phyloP scores from a whole-genome alignment of 192 early-diverging fungal species.

The Gigaspora rosea region DNA sequence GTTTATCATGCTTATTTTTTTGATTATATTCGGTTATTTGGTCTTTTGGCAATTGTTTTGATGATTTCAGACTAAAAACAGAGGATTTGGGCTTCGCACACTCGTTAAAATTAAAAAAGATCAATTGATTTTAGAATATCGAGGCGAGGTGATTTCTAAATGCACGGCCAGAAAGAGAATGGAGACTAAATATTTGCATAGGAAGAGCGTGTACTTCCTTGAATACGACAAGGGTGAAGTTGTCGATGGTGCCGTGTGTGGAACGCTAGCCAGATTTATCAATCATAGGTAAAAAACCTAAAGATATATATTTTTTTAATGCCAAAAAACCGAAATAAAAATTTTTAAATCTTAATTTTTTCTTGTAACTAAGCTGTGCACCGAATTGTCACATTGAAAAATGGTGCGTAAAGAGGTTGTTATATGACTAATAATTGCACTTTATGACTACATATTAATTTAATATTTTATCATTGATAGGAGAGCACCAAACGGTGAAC shows the following conservation, averaged over 20 bases:
- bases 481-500: constrained; percentile 69
- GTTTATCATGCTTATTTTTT: background rate
- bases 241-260: constrained; percentile 76
- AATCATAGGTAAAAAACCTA: constrained; percentile 62
- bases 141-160: constrained; percentile 78
- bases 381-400: constrained; percentile 92
- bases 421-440: background rate
- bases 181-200: constrained; percentile 63
- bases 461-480: background rate
- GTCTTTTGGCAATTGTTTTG: background rate
- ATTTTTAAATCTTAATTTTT: background rate
- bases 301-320: background rate
- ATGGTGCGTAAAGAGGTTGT: constrained; percentile 56
- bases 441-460: background rate
- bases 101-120: constrained; percentile 53
- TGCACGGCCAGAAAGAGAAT: constrained; percentile 70
- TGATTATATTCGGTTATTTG: too few species aligned
- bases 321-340: background rate
- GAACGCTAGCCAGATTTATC: constrained; percentile 80
- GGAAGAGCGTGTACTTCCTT: constrained; percentile 78
- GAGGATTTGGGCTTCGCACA: constrained; percentile 75
- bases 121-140: constrained; percentile 75
- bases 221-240: constrained; percentile 75
- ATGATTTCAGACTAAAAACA: constrained; percentile 50
- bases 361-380: constrained; percentile 55